These are phyloP conservation scores for Populus hybrid DNA, from an alignment of 441 rosid genomes.

Conservation along the genomic window DNA sequence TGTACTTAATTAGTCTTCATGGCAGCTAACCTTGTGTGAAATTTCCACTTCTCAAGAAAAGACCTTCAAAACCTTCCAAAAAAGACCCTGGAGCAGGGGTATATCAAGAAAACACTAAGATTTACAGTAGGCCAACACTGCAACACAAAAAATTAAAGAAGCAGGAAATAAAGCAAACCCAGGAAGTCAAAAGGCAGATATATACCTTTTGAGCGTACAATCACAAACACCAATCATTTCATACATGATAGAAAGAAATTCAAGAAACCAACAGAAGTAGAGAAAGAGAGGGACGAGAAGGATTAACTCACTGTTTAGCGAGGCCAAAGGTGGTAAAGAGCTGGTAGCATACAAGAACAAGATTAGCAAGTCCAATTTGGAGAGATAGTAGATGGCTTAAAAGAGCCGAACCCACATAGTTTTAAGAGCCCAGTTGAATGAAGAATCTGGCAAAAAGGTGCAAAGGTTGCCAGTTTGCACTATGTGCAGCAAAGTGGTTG, in stretches of 20 bases:
- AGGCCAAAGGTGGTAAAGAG: slow-evolving; percentile 3
- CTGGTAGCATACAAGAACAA: neutral
- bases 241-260: neutral
- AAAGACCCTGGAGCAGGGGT: neutral
- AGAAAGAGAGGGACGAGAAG: neutral
- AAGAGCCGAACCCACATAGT: neutral
- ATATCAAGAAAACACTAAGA: neutral
- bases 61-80: neutral
- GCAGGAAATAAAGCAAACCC: neutral
- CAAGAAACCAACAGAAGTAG: neutral
- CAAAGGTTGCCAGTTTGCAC: neutral
- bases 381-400: neutral
- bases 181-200: neutral
- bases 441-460: neutral
- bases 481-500: neutral
- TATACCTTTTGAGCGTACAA: neutral
- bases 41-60: neutral
- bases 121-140: neutral
- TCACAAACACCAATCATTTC: neutral
- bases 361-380: neutral
- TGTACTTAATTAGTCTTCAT: neutral
- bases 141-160: neutral
- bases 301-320: slow-evolving; percentile 2
- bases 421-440: neutral
- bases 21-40: neutral